Evolutionary conservation across 345 rosid species (phyloP).

Genomic region (Acer yangbiense): DNA sequence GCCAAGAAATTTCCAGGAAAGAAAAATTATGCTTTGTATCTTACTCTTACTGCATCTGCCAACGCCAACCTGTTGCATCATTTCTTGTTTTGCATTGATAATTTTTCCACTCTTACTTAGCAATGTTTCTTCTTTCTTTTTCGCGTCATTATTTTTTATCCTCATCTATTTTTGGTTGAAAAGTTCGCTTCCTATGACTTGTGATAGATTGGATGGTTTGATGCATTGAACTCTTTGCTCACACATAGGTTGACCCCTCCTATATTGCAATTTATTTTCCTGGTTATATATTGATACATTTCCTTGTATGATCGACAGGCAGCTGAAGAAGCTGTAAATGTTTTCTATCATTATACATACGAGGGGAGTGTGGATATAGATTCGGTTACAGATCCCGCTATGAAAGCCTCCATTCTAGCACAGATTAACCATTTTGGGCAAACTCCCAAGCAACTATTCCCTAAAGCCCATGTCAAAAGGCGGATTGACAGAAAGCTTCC

Average conservation of each 20-base stretch:
- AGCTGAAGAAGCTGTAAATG: constrained; percentile 98
- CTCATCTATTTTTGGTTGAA: neutral
- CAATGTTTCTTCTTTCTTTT: neutral
- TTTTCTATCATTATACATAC: constrained; percentile 98
- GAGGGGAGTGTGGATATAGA: constrained; percentile 99
- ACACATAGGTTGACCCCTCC: neutral
- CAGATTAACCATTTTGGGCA: constrained; percentile 99
- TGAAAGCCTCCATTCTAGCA: constrained; percentile 99
- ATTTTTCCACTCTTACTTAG: neutral
- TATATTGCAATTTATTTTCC: neutral
- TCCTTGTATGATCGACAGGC: constrained; percentile 56
- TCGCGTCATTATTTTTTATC: neutral
- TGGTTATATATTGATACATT: constrained; percentile 14
- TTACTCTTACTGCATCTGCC: constrained; percentile 5
- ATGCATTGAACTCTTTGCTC: constrained; percentile 2
- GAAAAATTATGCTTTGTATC: neutral
- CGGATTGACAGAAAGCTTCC: constrained; percentile 72
- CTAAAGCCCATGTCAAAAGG: constrained; percentile 88
- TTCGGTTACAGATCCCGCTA: constrained; percentile 93
- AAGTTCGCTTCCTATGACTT: neutral
- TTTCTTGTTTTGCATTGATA: neutral
- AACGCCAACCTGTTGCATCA: neutral
- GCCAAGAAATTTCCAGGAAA: neutral
- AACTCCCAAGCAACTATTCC: constrained; percentile 98
- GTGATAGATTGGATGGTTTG: neutral